These are phyloP conservation scores for Insectozyma bohioensis DNA, from an alignment of 1,139 yeast species.

Conservation along the genomic window DNA sequence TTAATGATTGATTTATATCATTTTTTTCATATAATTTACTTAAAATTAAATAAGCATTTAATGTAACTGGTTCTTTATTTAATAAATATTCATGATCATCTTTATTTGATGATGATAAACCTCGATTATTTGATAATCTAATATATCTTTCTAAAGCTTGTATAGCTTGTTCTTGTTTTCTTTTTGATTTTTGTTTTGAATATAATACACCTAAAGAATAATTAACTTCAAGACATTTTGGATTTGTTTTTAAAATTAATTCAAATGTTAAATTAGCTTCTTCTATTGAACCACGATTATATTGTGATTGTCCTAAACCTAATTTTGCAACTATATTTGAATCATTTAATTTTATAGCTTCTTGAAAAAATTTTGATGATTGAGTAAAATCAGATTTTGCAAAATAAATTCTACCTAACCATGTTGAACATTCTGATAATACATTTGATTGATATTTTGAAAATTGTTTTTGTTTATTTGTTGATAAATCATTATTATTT, in stretches of 20 bases:
- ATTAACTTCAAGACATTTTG: constrained; percentile 72
- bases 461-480: constrained; percentile 15
- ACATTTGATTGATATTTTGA: constrained; percentile 37
- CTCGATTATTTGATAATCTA: constrained; percentile 53
- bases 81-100: constrained; percentile 27
- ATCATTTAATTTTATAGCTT: constrained; percentile 64
- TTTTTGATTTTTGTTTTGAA: constrained; percentile 45
- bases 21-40: constrained; percentile 66
- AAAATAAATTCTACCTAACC: constrained; percentile 83
- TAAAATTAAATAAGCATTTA: constrained; percentile 68
- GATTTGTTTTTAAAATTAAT: constrained; percentile 62
- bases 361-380: constrained; percentile 74
- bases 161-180: constrained; percentile 53
- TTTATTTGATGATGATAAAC: constrained; percentile 25
- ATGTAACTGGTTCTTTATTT: constrained; percentile 60
- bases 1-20: constrained; percentile 59
- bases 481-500: constrained; percentile 15
- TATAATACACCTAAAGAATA: constrained; percentile 76
- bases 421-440: constrained; percentile 76
- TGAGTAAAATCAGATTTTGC: constrained; percentile 56
- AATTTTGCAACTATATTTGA: constrained; percentile 66
- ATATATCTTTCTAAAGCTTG: constrained; percentile 72
- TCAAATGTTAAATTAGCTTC: constrained; percentile 89
- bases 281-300: constrained; percentile 68
- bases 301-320: constrained; percentile 86